phyloP scores from a whole-genome alignment of 768 basidiomycete species.

The Naganishia randhawae region DNA sequence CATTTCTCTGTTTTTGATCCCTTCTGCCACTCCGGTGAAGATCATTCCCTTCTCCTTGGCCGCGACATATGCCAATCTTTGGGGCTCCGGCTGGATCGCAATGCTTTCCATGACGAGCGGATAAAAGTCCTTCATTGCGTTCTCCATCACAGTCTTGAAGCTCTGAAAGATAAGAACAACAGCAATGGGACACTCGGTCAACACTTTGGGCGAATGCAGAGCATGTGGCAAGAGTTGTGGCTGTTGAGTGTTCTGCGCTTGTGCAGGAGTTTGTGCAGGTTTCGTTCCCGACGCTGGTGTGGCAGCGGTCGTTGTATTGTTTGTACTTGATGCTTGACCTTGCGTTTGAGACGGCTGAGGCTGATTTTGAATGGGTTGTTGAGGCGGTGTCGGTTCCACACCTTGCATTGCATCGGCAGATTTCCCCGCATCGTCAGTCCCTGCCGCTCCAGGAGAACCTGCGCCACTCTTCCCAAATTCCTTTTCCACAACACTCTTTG shows the following conservation, averaged over 20 bases:
- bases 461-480: slow-evolving; percentile 60
- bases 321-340: slow-evolving; percentile 28
- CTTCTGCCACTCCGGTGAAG: slow-evolving; percentile 75
- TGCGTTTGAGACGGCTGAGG: slow-evolving; percentile 7
- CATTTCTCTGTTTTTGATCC: slow-evolving; percentile 65
- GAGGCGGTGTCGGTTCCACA: slow-evolving; percentile 20
- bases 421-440: background rate
- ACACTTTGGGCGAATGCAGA: slow-evolving; percentile 83
- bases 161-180: slow-evolving; percentile 85
- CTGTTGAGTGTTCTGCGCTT: slow-evolving; percentile 28
- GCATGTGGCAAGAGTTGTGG: slow-evolving; percentile 65
- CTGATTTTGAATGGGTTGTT: slow-evolving; percentile 30
- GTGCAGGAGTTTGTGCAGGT: slow-evolving; percentile 22
- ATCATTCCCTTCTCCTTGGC: slow-evolving; percentile 74
- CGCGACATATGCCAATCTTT: slow-evolving; percentile 70
- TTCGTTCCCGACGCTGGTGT: slow-evolving; percentile 17
- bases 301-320: slow-evolving; percentile 29
- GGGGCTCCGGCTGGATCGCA: slow-evolving; percentile 73
- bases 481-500: slow-evolving; percentile 67
- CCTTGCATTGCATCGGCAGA: slow-evolving; percentile 19
- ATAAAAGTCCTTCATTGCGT: slow-evolving; percentile 67
- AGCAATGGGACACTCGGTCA: slow-evolving; percentile 88
- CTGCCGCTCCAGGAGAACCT: background rate
- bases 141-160: slow-evolving; percentile 63
- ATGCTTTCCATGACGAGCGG: slow-evolving; percentile 75